Base-by-base conservation (phyloP, 2,329 filamentous ascomycete genomes). In the Clonostachys rosea region DNA sequence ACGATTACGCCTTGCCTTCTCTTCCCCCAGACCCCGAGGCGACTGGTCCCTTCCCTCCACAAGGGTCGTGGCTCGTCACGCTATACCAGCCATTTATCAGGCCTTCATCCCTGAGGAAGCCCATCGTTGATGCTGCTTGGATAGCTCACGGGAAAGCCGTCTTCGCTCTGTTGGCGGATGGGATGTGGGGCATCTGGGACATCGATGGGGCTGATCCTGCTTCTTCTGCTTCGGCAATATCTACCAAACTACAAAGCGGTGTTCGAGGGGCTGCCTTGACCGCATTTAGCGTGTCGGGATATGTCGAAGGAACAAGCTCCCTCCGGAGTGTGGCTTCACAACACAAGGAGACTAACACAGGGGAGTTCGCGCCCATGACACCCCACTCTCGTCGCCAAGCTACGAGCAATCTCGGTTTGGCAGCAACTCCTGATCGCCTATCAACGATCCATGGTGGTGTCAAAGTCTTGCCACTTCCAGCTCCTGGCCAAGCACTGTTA, bases 181-280 rank as follows among this genome's bases (percentile, higher is more conserved):
- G 82, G 7, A 81, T 82, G 59, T 86, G 83, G 83, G 83, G 80
- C 13, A 77, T 86, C 34, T 86, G 82, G 82, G 82, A 86, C 54
- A 71, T 86, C 41, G 79, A 84, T 51, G 78, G 80, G 8, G 71
- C 71, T 33, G 76, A 75, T 37, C 76, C 79, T 2, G 60, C 71
- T 35, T 56, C 59, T 12, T 51, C 64, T 11, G 61, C 70, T 43
- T 60, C 71, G 49, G 59, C 69, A 1, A 60, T 81, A 5, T 71
- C 79, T 20, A 74, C 68, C 39, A 78, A 74, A 53, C 64, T 77
- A 34, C 71, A 71, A 47, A 65, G 72, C 43, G 78, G 78, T 6
- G 69, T 82, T 34, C 71, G 71, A 16, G 81, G 81, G 35, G 79
- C 79, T 3, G 78, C 80, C 3, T 63, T 81, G 49, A 82, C 82